These are phyloP conservation scores for Phialemoniopsis sp. DNA, from an alignment of 2,329 filamentous ascomycete genomes.

Conservation along the genomic window DNA sequence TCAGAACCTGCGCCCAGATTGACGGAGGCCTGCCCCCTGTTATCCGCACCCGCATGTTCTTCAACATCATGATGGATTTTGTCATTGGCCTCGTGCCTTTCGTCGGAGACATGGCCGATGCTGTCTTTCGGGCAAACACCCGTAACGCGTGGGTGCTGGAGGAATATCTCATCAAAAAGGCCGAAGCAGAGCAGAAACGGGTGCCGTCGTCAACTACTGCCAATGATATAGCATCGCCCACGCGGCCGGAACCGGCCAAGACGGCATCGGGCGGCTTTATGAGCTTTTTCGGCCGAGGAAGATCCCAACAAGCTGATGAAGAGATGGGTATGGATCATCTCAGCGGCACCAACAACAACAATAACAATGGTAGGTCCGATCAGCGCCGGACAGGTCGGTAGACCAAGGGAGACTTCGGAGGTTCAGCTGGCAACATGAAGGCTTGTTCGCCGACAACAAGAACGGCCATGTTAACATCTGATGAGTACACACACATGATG, in stretches of 20 bases:
- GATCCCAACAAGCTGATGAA: slow-evolving; percentile 2
- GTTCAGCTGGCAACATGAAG: too few species aligned
- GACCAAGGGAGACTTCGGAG: too few species aligned
- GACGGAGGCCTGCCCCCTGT: slow-evolving; percentile 68
- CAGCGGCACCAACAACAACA: slow-evolving; percentile 8
- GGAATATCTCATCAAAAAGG: slow-evolving; percentile 40
- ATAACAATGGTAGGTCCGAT: slow-evolving; percentile 9
- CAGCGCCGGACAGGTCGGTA: too few species aligned
- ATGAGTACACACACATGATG: too few species aligned
- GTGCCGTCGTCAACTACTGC: too few species aligned
- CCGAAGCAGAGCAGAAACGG: slow-evolving; percentile 42
- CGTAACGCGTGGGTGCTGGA: slow-evolving; percentile 70
- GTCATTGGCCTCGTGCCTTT: slow-evolving; percentile 70
- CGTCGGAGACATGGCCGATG: slow-evolving; percentile 71
- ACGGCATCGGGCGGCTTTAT: neutral
- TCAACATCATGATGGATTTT: slow-evolving; percentile 76
- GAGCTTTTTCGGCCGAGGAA: neutral
- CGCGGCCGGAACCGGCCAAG: neutral
- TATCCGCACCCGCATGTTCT: slow-evolving; percentile 67
- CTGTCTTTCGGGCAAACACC: slow-evolving; percentile 70
- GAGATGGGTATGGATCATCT: slow-evolving; percentile 8
- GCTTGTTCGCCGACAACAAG: too few species aligned
- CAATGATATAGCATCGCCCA: neutral
- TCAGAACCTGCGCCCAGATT: slow-evolving; percentile 67
- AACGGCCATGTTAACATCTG: too few species aligned